Evolutionary conservation across 2,329 filamentous ascomycete genomes (phyloP).

Genomic region (Fusarium redolens): DNA sequence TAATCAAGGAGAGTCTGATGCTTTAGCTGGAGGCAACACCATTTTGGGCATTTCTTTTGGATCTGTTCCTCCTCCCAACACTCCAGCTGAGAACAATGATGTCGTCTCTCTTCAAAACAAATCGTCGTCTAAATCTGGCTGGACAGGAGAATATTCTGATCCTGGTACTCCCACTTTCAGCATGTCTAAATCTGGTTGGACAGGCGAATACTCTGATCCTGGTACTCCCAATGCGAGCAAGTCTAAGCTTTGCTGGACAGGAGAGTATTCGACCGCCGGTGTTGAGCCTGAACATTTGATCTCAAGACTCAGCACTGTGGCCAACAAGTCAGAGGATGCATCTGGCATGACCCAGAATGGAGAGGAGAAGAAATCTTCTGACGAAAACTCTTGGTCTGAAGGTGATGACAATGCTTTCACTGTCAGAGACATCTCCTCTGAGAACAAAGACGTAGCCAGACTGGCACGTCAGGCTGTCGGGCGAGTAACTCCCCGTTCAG

Average conservation of each 20-base stretch:
- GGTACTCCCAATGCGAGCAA: background rate
- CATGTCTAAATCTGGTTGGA: background rate
- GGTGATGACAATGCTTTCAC: fast-evolving
- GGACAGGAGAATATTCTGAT: background rate
- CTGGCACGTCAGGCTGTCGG: background rate
- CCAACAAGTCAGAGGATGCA: background rate
- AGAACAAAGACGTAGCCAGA: background rate
- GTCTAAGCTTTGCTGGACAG: background rate
- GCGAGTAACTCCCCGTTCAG: background rate
- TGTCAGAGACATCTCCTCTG: too few relatives aligned
- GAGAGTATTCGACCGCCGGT: background rate
- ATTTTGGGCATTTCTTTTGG: background rate
- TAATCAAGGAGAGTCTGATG: background rate
- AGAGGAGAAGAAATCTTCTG: background rate
- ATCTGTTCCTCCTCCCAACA: background rate
- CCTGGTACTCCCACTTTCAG: background rate
- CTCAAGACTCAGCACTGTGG: background rate
- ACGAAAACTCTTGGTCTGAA: background rate
- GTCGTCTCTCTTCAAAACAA: too few relatives aligned
- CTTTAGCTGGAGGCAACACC: background rate
- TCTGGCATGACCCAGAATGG: too few relatives aligned
- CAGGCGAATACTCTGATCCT: background rate
- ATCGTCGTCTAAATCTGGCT: background rate
- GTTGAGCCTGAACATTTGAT: background rate
- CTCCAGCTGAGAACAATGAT: background rate